Base-by-base conservation (phyloP, 345 rosid species). In the Physaria fendleri region DNA sequence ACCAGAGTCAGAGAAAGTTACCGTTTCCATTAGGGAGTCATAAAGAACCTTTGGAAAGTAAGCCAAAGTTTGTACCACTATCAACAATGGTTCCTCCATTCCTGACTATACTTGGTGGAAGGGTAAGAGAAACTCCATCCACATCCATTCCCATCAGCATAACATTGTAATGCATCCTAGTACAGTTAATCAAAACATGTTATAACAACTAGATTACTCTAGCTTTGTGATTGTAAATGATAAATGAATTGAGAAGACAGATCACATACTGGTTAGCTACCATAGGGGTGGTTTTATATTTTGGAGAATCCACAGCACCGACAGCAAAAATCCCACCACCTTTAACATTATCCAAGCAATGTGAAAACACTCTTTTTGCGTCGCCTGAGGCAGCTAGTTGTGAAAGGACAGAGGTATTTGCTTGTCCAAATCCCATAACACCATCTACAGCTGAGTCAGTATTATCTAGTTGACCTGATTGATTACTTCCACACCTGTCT, bases 21-120 rank as follows among this genome's bases (percentile, higher is more conserved):
- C 98, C 83, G 74, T 63, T 38, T 8, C 40, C 74, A 86, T 66
- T 62, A 92, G 1, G 14, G 81, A 54, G 18, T 82, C 68, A 65
- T 82, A 86, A 48, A 88, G 71, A 20, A 54, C 30, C 0, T 62
- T 37, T 2, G 98, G 96, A 48, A 92, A 81, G 81, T 88, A 92
- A 46, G 89, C 85, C 79, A 92, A 79, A 62, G 97, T 88, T 88
- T 57, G 98, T 88, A 60, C 98, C 98, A 68, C 97, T 92, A 62
- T 92, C 98, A 28, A 92, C 50, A 57, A 92, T 86, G 29, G 96
- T 78, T 72, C 82, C 88, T 53, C 63, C 83, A 6, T 45, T 61
- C 24, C 66, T 76, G 25, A 77, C 74, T 27, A 64, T 3, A 77
- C 74, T 70, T 68, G 82, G 69, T 62, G 93, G 80, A 71, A 92